Base-by-base conservation (phyloP, 192 early-diverging fungal genomes). In the Bifiguratus adelaidae region DNA sequence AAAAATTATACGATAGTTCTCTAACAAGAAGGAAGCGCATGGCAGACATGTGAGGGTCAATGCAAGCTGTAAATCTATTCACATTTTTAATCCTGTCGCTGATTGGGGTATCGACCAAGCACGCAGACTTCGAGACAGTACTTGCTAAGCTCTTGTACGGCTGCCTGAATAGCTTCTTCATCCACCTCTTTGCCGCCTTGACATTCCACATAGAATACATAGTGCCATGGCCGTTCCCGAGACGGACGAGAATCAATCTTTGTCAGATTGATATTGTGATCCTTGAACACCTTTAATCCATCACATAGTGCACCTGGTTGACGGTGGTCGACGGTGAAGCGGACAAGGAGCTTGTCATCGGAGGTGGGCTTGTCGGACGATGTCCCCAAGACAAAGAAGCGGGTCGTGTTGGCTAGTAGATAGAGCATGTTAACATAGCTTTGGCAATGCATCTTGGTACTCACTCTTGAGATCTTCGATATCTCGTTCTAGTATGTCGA, bases 141-240 rank as follows among this genome's bases (percentile, higher is more conserved):
- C 30, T 67, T 43, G 36, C 82, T 71, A 45, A 92, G 56, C 26
- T 90, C 80, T 9, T 67, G 36, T 30, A 95, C 52, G 0, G 90
- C 91, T 15, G 54, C 56, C 12, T 62, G 55, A 12, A 95, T 79
- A 9, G 73, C 68, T 11, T 57, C 62, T 53, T 89, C 80, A 16
- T 78, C 68, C 30, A 67, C 65, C 56, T 97, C 91, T n/a, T n/a
- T n/a, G n/a, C n/a, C n/a, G 7, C 92, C 94, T 24, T 74, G 70
- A 44, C 87, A 80, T 57, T 97, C 92, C 26, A 94, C 75, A 74
- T 95, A 91, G 62, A 94, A 97, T 48, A 86, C 79, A 61, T 92
- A 97, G 58, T 95, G 88, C 91, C 91, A 94, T 49, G 75, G 79
- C 24, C 79, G 68, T 47, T 77, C 61, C 15, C 78, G 65, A 30